Percentiles rank a stretch among this genome's conserved stretches.
Evolutionary conservation across 1,284 basidiomycete species (phyloP).

Genomic region (Coniferiporia weirii): DNA sequence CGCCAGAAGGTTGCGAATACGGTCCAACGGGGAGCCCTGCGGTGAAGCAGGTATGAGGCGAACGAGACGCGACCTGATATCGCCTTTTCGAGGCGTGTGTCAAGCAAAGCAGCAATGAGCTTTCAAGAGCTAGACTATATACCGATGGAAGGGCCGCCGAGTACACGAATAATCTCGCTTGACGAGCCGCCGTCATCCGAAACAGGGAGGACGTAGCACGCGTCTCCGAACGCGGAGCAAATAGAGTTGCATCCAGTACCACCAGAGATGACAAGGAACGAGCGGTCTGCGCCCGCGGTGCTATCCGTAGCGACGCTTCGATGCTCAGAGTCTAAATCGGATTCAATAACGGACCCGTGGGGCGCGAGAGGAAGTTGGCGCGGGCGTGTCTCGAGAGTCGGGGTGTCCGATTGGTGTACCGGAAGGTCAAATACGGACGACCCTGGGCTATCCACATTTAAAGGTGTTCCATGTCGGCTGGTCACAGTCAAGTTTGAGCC

Average conservation of each 20-base stretch:
- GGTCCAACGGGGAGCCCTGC: conserved; percentile 53
- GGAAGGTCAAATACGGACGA: conserved; percentile 73
- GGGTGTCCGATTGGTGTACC: conserved; percentile 30
- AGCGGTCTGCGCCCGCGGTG: conserved; percentile 18
- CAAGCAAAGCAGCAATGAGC: background rate
- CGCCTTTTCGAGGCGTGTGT: conserved; percentile 41
- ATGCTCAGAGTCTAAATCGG: background rate
- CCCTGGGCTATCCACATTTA: conserved; percentile 43
- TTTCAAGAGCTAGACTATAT: conserved; percentile 15
- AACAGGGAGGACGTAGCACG: conserved; percentile 74
- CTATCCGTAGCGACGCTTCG: too few relatives aligned
- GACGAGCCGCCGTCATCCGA: conserved; percentile 86
- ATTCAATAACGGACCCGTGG: background rate
- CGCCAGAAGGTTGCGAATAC: conserved; percentile 72
- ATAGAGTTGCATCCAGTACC: conserved; percentile 82
- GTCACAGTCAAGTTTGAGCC: too few relatives aligned
- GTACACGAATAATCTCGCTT: conserved; percentile 78
- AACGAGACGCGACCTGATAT: conserved; percentile 78
- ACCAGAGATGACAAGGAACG: conserved; percentile 68
- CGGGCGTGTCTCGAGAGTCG: background rate
- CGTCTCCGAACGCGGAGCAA: conserved; percentile 63
- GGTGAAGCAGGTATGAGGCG: conserved; percentile 70
- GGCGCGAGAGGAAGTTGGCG: background rate
- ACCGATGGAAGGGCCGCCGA: conserved; percentile 82
- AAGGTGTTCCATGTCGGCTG: background rate